phyloP scores from a whole-genome alignment of 1,139 yeast species.

The Maudiozyma humilis region DNA sequence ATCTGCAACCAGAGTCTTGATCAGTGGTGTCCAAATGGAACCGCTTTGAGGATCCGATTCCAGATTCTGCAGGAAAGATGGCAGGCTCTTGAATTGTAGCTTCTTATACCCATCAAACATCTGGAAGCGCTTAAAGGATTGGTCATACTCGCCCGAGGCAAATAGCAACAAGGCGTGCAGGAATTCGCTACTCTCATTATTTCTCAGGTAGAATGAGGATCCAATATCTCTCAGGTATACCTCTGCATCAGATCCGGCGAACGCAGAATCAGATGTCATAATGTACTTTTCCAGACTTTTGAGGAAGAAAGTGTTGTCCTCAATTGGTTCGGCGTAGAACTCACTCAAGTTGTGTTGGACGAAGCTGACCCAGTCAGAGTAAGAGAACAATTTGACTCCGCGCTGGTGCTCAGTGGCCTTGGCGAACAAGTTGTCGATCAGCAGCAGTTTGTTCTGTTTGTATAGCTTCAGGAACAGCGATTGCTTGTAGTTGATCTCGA shows the following conservation, averaged over 20 bases:
- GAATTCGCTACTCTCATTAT: constrained; percentile 21
- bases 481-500: constrained; percentile 25
- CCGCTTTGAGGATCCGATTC: constrained; percentile 2
- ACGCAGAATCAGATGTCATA: constrained; percentile 9
- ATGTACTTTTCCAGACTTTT: constrained; percentile 18
- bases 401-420: constrained; percentile 18
- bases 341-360: constrained; percentile 15
- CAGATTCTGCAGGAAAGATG: constrained; percentile 17
- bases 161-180: constrained; percentile 24
- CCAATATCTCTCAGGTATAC: constrained; percentile 17
- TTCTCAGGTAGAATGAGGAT: constrained; percentile 17
- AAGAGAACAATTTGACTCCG: constrained; percentile 23
- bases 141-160: constrained; percentile 20
- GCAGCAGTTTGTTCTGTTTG: constrained; percentile 18
- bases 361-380: constrained; percentile 21
- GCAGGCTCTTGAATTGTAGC: constrained; percentile 12
- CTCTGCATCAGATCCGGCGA: constrained; percentile 7
- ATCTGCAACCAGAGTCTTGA: constrained; percentile 14
- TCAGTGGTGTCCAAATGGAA: constrained; percentile 21
- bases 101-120: constrained; percentile 21
- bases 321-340: constrained; percentile 14
- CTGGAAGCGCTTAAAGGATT: constrained; percentile 23
- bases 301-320: constrained; percentile 18
- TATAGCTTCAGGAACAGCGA: constrained; percentile 22
- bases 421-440: constrained; percentile 18